Conservation (phyloP, 495 filamentous ascomycete genomes). For the Tuber microsphaerosporum region DNA sequence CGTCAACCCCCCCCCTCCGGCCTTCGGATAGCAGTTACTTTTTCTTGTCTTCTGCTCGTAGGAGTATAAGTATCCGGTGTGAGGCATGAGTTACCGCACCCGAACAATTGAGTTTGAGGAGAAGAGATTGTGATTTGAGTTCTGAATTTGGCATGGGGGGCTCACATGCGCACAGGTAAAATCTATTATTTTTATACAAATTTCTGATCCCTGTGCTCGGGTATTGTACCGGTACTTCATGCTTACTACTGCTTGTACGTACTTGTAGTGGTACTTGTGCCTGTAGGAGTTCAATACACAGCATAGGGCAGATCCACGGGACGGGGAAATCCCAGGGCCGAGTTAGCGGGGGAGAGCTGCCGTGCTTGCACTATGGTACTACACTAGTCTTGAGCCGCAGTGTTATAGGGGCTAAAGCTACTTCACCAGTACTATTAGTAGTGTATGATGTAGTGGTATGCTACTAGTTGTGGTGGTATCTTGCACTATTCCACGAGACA, state of each 20-base stretch:
- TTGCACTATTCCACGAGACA: not conserved
- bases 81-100: not conserved
- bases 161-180: not conserved
- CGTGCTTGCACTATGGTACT: not conserved
- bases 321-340: not conserved
- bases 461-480: not conserved
- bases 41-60: not conserved
- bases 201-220: not conserved
- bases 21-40: not conserved
- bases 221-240: not conserved
- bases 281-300: not conserved
- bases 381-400: not conserved
- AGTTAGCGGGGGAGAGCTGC: not conserved
- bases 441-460: too few relatives aligned
- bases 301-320: not conserved
- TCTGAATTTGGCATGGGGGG: not conserved
- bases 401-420: not conserved
- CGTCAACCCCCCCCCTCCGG: not conserved
- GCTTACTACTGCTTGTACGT: not conserved
- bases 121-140: not conserved
- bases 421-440: not conserved
- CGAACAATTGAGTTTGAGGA: not conserved
- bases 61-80: not conserved
- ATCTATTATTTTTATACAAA: not conserved
- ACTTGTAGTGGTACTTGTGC: not conserved